phyloP scores from a whole-genome alignment of 2,329 filamentous ascomycete genomes.

The Pestalotiopsis sp. region DNA sequence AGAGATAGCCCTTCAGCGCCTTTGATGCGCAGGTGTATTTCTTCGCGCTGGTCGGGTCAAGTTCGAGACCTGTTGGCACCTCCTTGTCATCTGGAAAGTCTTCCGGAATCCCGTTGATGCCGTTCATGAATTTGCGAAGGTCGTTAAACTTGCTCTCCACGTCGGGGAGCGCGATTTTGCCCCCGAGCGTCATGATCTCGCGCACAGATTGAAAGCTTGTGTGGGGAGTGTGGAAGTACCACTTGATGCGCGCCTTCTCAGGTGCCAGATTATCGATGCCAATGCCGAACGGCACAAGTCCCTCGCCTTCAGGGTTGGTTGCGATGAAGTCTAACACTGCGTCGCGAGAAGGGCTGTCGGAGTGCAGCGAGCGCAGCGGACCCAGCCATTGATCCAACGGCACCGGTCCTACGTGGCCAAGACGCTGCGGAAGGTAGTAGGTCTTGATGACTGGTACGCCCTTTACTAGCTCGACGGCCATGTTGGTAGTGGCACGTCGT shows the following conservation, averaged over 20 bases:
- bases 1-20: too few relatives aligned
- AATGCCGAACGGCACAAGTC: constrained; percentile 15
- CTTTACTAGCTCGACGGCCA: not conserved
- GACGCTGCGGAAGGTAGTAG: not conserved
- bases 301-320: constrained; percentile 12
- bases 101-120: too few relatives aligned
- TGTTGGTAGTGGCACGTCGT: not conserved
- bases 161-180: not conserved
- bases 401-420: not conserved
- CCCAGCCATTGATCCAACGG: not conserved
- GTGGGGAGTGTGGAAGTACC: constrained; percentile 14
- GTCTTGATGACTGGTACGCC: not conserved
- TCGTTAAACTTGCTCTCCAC: too few relatives aligned
- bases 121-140: too few relatives aligned
- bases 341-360: not conserved
- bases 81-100: too few relatives aligned
- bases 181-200: constrained; percentile 19
- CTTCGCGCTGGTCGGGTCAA: too few relatives aligned
- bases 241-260: constrained; percentile 15
- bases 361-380: not conserved
- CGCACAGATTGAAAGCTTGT: constrained; percentile 18
- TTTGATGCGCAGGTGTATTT: too few relatives aligned
- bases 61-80: too few relatives aligned
- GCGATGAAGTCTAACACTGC: constrained; percentile 6
- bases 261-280: constrained; percentile 15